A percentile compares a stretch with the other conserved stretches of the same genome.
phyloP scores from a whole-genome alignment of 2,329 filamentous ascomycete genomes.

The Microdochium trichocladiopsis region DNA sequence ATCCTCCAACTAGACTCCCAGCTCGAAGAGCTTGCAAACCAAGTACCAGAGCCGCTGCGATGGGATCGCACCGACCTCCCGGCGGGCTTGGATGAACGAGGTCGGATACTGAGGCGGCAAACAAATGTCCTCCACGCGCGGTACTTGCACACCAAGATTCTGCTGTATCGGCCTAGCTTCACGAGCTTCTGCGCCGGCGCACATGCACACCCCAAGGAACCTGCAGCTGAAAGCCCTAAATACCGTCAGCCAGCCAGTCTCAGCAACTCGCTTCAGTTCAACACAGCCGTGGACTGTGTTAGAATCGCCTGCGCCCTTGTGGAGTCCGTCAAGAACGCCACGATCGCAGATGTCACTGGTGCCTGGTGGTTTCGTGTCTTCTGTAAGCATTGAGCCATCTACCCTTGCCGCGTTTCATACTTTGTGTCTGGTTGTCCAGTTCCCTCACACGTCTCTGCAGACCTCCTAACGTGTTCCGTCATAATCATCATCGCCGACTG shows the following conservation, averaged over 20 bases:
- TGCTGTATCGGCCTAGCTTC: background rate
- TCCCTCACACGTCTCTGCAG: no score
- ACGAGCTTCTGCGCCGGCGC: background rate
- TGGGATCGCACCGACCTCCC: background rate
- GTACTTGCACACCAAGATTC: background rate
- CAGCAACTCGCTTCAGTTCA: background rate
- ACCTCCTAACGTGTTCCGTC: background rate
- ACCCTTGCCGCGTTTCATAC: no score
- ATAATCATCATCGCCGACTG: background rate
- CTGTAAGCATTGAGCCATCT: background rate
- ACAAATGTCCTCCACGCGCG: background rate
- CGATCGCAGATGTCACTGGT: background rate
- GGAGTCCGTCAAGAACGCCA: background rate
- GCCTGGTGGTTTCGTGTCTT: background rate
- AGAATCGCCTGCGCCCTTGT: background rate
- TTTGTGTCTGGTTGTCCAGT: no score
- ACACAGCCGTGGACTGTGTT: background rate
- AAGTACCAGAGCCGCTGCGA: background rate
- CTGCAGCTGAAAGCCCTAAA: no score
- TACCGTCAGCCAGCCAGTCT: background rate
- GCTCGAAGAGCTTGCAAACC: background rate
- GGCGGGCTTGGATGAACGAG: background rate
- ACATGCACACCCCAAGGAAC: background rate
- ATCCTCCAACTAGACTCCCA: background rate
- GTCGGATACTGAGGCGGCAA: background rate